Base-by-base conservation (phyloP, 495 filamentous ascomycete genomes). In the Monascus purpureus region DNA sequence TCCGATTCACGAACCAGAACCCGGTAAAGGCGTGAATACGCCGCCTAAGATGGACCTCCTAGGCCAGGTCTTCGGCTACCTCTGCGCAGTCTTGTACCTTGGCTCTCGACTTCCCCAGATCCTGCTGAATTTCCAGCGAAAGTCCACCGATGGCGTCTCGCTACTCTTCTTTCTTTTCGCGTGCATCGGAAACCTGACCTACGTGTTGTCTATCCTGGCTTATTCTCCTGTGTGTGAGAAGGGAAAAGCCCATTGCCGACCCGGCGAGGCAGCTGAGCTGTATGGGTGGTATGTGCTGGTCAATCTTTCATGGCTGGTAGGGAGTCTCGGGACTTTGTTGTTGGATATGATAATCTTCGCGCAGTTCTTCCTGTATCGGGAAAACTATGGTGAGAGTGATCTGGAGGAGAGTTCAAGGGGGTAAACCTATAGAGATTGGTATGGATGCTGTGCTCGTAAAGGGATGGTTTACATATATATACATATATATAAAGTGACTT, bases 161-260 rank as follows among this genome's bases (percentile, higher is more conserved):
- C 65, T 93, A 43, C 63, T 97, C 0, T 97, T 97, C 61, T 97
- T 97, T 60, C 59, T 96, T 12, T 97, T 97, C 48, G 90, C 88
- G 6, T 94, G 86, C 50, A 68, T 95, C 13, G 90, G 90, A 2
- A 97, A 97, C 46, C 42, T 88, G 33, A 93, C 88, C 0, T 97
- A 92, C 45, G 85, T 95, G 4, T 48, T 93, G 12, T 80, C 73
- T n/a, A 96, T 97, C 25, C 58, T 96, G 28, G 86, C 83, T 5
- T 93, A 80, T 45, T 79, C 82, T 13, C 79, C 88, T 3, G 52
- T 59, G 20, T 76, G 72, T 42, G 37, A 51, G 32, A 52, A 39
- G 3, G 22, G 24, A 17, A 45, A 43, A 11, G 40, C 46, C 23
- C 39, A 53, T 8, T 79, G 78, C 50, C 38, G 38, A 15, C 48